phyloP scores from a whole-genome alignment of 805 yeast genomes.

The Nakazawaea populi region DNA sequence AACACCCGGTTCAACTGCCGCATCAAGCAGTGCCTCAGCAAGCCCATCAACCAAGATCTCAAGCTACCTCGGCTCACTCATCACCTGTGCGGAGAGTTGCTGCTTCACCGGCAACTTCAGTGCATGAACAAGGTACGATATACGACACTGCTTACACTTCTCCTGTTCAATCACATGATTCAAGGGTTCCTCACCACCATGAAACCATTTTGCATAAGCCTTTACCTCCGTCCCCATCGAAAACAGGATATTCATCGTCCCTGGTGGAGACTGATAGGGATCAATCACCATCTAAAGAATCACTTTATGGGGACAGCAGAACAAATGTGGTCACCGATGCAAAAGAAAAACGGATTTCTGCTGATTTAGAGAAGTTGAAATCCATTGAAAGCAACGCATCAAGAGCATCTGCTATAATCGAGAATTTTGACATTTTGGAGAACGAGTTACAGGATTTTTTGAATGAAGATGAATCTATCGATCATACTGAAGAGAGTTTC shows the following conservation, averaged over 20 bases:
- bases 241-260: no score
- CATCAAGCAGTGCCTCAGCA: not conserved
- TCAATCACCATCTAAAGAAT: not conserved
- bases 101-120: not conserved
- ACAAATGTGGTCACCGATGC: not conserved
- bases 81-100: not conserved
- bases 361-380: not conserved
- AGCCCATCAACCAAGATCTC: not conserved
- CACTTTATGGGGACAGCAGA: constrained; percentile 4
- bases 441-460: constrained; percentile 10
- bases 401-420: constrained; percentile 8
- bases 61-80: not conserved
- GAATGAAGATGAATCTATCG: not conserved
- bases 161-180: not conserved
- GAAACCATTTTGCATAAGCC: not conserved
- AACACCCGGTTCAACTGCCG: no score
- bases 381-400: not conserved
- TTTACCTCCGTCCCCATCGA: constrained; percentile 1
- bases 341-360: not conserved
- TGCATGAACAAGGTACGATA: not conserved
- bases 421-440: constrained; percentile 8
- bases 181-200: not conserved
- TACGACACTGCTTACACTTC: not conserved
- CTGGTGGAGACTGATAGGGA: no score
- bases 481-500: not conserved